These are phyloP conservation scores for Eutrema yunnanense DNA, from an alignment of 345 rosid genomes.

Conservation along the genomic window DNA sequence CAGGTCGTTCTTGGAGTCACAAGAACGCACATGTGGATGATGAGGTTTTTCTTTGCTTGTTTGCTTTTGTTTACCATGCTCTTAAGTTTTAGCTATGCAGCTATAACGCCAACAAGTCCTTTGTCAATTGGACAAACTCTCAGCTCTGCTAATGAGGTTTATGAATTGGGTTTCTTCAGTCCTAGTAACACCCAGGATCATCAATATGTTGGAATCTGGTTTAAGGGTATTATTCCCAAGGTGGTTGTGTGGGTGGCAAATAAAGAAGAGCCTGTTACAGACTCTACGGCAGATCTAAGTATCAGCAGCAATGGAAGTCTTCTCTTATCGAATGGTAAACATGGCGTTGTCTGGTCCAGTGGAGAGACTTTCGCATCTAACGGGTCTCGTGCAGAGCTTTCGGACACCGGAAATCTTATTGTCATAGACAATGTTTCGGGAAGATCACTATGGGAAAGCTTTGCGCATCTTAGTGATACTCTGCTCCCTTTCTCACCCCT, in stretches of 20 bases:
- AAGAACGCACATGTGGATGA: not conserved
- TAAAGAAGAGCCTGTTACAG: conserved; percentile 32
- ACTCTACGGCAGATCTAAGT: conserved; percentile 1
- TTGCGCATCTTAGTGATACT: conserved; percentile 29
- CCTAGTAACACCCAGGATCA: not conserved
- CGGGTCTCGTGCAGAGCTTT: conserved; percentile 41
- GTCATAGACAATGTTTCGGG: conserved; percentile 27
- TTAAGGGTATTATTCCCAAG: not conserved
- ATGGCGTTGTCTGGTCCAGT: conserved; percentile 25
- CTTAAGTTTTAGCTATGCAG: not conserved
- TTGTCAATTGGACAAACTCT: conserved; percentile 18
- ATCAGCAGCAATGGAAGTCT: conserved; percentile 28
- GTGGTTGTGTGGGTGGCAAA: conserved; percentile 48
- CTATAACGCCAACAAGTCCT: conserved; percentile 2
- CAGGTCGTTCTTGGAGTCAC: not conserved
- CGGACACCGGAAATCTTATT: conserved; percentile 48
- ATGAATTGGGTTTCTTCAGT: conserved; percentile 36
- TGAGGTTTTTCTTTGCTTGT: not conserved
- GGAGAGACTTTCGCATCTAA: not conserved
- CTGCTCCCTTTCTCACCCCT: conserved; percentile 20
- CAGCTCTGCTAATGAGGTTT: conserved; percentile 12
- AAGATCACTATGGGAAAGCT: conserved; percentile 26
- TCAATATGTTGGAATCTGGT: conserved; percentile 40
- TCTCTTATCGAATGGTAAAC: not conserved
- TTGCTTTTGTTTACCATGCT: not conserved